Conservation (phyloP, 441 rosid genomes). For the Daphne laureola region DNA sequence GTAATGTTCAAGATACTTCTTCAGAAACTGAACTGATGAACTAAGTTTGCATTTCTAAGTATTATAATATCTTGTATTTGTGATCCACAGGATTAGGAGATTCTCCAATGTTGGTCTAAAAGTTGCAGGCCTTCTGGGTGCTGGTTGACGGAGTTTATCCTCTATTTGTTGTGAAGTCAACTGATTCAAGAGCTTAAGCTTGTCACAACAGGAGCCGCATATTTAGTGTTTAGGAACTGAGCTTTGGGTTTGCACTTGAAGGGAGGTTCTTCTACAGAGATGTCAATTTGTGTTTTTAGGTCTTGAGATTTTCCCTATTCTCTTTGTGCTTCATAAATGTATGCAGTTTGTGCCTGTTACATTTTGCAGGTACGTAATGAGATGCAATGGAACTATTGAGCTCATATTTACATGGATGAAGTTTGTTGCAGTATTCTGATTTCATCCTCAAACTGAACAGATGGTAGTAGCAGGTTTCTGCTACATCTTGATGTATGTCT, state of each 20-base stretch:
- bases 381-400: slow-evolving; percentile 43
- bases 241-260: slow-evolving; percentile 17
- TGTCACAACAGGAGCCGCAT: slow-evolving; percentile 2
- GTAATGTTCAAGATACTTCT: slow-evolving; percentile 15
- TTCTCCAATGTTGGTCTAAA: background rate
- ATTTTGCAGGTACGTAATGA: slow-evolving; percentile 61
- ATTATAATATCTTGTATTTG: background rate
- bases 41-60: background rate
- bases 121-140: no score
- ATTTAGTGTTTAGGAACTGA: slow-evolving; percentile 19
- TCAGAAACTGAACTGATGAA: slow-evolving; percentile 3
- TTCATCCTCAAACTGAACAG: slow-evolving; percentile 39
- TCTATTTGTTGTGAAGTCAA: no score
- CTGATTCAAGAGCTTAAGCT: slow-evolving; percentile 6
- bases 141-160: no score
- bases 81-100: slow-evolving; percentile 29
- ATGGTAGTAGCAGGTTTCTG: slow-evolving; percentile 51
- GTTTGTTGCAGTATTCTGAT: slow-evolving; percentile 42
- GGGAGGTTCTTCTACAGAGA: slow-evolving; percentile 30
- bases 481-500: slow-evolving; percentile 59
- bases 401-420: slow-evolving; percentile 43
- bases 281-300: slow-evolving; percentile 33
- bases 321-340: slow-evolving; percentile 39
- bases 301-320: slow-evolving; percentile 29
- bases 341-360: slow-evolving; percentile 38